Evolutionary conservation across 1,284 basidiomycete species (phyloP), one percentile per base, ranked within the genome.

Genomic region (Leccinum fallax): DNA sequence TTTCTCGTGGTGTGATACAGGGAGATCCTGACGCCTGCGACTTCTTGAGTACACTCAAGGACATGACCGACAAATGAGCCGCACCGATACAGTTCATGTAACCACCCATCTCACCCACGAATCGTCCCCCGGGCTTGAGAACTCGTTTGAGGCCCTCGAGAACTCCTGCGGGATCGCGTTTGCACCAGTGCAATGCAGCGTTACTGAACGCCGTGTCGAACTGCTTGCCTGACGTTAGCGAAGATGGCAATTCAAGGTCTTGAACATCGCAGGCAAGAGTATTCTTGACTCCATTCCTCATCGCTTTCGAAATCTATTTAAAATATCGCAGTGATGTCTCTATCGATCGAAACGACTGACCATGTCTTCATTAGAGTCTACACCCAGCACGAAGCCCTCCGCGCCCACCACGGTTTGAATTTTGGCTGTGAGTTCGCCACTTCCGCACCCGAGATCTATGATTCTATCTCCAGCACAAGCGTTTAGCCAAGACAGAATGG

Each of bases 171-270:
- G 93, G 93, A 68, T 90, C 80, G 8, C 77, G 74, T 72, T 92
- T 93, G 74, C 92, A 94, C 93, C 93, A 95, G 69, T 95, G 93
- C 62, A 95, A 73, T 2, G 85, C 81, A 0, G 93, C 92, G 61
- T 90, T 93, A 52, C 88, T 88, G 76, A 94, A 94, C 1, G 90
- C 87, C 0, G 85, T 82, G 66, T 89, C 85, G 63, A 84, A 89
- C 56, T 55, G 74, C 63, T 40, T 73, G 64, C 36, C 73, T 56
- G 1, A 65, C 52, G 54, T 62, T 1, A 63, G 49, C 0, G 67
- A 63, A 38, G 67, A 49, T 19, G 74, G 77, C 11, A 80, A 75
- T 5, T 64, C 61, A 3, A 89, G 76, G 1, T 76, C 75, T 60
- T 88, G 85, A 1, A 85, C 77, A 62, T 89, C 87, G 5, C 79